A percentile compares a stretch with the other conserved stretches of the same genome.
Conservation (phyloP, 1,139 yeast species). For the Lodderomyces beijingensis region DNA sequence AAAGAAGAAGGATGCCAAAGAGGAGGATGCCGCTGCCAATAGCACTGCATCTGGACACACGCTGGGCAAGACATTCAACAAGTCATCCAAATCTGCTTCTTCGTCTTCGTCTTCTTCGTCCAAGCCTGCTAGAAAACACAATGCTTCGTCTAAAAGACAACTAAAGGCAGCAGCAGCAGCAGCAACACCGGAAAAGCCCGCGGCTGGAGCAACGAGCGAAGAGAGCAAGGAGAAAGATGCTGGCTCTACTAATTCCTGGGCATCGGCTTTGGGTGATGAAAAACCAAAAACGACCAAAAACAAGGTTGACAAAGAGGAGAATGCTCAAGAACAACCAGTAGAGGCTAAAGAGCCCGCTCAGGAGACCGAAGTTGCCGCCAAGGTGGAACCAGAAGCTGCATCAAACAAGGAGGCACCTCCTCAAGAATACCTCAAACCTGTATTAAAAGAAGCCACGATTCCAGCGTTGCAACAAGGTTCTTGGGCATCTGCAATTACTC, state of each 20-base stretch:
- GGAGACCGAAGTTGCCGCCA: neutral
- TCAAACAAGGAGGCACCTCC: slow-evolving; percentile 4
- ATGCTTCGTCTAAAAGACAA: slow-evolving; percentile 4
- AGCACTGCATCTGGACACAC: slow-evolving; percentile 3
- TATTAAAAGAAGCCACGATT: slow-evolving; percentile 26
- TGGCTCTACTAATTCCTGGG: slow-evolving; percentile 41
- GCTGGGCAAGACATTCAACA: slow-evolving; percentile 4
- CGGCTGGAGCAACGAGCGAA: neutral
- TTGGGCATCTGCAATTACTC: slow-evolving; percentile 61
- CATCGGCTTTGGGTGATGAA: slow-evolving; percentile 44
- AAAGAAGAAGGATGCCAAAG: slow-evolving; percentile 31
- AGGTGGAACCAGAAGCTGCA: neutral
- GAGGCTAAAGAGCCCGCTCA: slow-evolving; percentile 10
- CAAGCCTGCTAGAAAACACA: slow-evolving; percentile 11
- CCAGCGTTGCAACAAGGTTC: slow-evolving; percentile 36
- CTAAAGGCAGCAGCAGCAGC: slow-evolving; percentile 2
- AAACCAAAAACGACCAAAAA: slow-evolving; percentile 22
- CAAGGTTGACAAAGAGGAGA: neutral
- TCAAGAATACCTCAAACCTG: slow-evolving; percentile 17
- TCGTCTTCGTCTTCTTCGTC: too few relatives aligned
- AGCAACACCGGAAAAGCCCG: neutral
- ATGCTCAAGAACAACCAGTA: slow-evolving; percentile 2
- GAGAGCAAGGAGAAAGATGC: slow-evolving; percentile 5
- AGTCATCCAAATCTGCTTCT: slow-evolving; percentile 8
- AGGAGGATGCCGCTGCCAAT: slow-evolving; percentile 12